Conservation (phyloP, 108 stramenopile species). For the Stephanodiscus minutulus region DNA sequence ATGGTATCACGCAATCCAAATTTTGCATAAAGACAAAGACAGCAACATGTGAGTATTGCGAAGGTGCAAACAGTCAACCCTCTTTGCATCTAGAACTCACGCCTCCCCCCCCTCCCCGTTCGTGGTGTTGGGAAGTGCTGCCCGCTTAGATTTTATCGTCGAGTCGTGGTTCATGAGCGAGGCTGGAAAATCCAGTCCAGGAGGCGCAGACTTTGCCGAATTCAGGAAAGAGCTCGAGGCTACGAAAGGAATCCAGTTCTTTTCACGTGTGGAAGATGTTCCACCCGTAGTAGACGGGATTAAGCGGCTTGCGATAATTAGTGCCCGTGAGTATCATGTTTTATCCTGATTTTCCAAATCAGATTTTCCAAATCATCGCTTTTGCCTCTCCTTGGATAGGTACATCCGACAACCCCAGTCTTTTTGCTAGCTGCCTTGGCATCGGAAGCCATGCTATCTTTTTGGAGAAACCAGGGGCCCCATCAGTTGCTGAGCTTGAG, state of each 20-base stretch:
- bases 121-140: conserved; percentile 10
- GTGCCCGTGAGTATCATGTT: conserved; percentile 45
- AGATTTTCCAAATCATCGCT: background rate
- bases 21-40: conserved; percentile 59
- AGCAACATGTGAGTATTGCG: conserved; percentile 25
- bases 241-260: conserved; percentile 45
- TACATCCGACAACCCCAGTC: conserved; percentile 74
- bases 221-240: conserved; percentile 43
- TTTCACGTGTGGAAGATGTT: conserved; percentile 48
- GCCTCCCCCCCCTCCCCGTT: background rate
- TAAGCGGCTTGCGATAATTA: conserved; percentile 56
- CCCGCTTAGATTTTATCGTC: conserved; percentile 54
- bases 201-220: conserved; percentile 44
- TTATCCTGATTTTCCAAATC: background rate
- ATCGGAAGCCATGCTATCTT: conserved; percentile 62
- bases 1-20: conserved; percentile 84
- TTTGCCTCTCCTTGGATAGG: conserved; percentile 4
- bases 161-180: conserved; percentile 72
- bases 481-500: conserved; percentile 70
- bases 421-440: conserved; percentile 57
- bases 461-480: conserved; percentile 90
- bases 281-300: conserved; percentile 22
- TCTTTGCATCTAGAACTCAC: background rate
- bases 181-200: conserved; percentile 42
- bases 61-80: background rate